Evolutionary conservation across 331 rosid species (phyloP), one percentile per base, ranked within the genome.

Genomic region (Telfairia occidentalis): DNA sequence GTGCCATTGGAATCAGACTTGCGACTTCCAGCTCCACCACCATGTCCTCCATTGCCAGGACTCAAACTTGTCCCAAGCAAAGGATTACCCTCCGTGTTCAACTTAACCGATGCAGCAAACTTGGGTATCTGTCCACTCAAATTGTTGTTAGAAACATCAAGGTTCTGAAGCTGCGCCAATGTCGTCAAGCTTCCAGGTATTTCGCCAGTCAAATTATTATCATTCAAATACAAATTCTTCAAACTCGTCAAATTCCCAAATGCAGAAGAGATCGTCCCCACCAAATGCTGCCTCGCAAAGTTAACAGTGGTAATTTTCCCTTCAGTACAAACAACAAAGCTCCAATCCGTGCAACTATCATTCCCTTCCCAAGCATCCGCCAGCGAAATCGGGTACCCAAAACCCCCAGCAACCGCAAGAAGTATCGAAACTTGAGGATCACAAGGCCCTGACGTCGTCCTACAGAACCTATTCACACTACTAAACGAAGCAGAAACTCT

Each of bases 141-240:
- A 77, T 85, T 86, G 70, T 92, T 92, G 29, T 86, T 64, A 2
- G 96, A 89, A 46, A 87, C 87, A 75, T 92, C 89, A 16, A 92
- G 77, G 70, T 24, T 49, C 42, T 73, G 81, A 60, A 93, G 96
- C 64, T 78, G 80, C 42, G 79, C 0, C 84, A 93, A 81, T 42
- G 19, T 37, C 8, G 84, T 34, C 75, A 93, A 79, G 13, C 53
- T 76, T 1, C 8, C 64, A 0, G 97, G 97, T 24, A 90, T 90
- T 13, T 87, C 24, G 6, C 96, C 96, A 0, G 67, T 77, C 83
- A 93, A 84, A 70, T 73, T 70, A 73, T 90, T 92, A 16, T 60
- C 66, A 42, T 16, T 81, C 74, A 92, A 73, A 69, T 29, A 21
- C 87, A 92, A 76, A 55, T 3, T 85, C 67, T 57, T 83, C 82